phyloP scores from a whole-genome alignment of 495 filamentous ascomycete species.

The Sporormia fimetaria region DNA sequence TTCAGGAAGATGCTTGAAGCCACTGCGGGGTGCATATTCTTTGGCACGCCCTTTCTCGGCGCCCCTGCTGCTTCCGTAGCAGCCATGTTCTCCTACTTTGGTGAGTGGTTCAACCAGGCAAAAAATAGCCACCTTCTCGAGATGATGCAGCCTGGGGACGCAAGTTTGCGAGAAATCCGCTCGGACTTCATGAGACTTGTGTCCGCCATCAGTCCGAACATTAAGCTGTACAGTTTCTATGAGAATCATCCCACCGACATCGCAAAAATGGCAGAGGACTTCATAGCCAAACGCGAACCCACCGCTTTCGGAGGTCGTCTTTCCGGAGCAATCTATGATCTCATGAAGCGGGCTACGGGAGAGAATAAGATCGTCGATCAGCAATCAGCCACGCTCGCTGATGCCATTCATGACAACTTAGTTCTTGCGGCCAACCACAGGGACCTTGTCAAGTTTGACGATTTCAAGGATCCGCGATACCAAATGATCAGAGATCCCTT shows the following conservation, averaged over 20 bases:
- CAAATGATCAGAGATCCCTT: conserved; percentile 28
- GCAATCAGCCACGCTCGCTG: conserved; percentile 31
- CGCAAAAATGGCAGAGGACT: conserved; percentile 24
- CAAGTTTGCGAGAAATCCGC: background rate
- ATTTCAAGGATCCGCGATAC: conserved; percentile 29
- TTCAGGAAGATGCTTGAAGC: conserved; percentile 2
- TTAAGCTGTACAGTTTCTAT: conserved; percentile 4
- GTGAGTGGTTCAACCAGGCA: background rate
- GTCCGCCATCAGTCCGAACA: conserved; percentile 4
- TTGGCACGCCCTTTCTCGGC: conserved; percentile 3
- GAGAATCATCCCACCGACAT: conserved; percentile 3
- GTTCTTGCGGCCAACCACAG: conserved; percentile 31
- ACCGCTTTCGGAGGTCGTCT: too few species aligned
- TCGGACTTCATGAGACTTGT: conserved; percentile 1
- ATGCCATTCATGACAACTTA: conserved; percentile 22
- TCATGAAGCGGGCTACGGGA: background rate
- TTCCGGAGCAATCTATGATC: background rate
- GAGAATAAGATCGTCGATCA: conserved; percentile 19
- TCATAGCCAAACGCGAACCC: background rate
- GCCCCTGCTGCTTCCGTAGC: background rate
- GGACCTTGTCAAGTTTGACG: conserved; percentile 31
- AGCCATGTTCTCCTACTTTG: conserved; percentile 2
- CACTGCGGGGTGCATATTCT: conserved; percentile 6
- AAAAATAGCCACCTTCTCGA: background rate
- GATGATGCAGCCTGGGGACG: background rate